phyloP scores from a whole-genome alignment of 495 filamentous ascomycete species.

The Talaromyces wortmannii region DNA sequence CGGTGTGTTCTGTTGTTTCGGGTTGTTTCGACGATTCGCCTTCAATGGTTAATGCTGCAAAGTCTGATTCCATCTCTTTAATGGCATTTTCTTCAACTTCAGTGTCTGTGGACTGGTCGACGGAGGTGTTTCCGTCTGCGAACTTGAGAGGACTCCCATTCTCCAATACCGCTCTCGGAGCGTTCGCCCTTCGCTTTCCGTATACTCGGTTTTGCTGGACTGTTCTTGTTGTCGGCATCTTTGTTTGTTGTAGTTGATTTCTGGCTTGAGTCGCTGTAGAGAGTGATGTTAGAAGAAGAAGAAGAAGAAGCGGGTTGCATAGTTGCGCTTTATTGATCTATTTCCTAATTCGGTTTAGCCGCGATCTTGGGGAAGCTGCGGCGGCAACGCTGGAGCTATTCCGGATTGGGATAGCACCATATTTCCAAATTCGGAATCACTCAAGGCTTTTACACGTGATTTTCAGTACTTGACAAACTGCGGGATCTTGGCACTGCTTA shows the following conservation, averaged over 20 bases:
- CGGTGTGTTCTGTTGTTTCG: background rate
- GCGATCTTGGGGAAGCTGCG: slow-evolving; percentile 9
- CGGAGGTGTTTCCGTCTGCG: background rate
- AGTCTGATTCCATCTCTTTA: slow-evolving; percentile 21
- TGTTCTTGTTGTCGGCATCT: slow-evolving; percentile 14
- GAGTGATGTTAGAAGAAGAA: background rate
- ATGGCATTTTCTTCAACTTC: slow-evolving; percentile 5
- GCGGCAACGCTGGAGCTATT: background rate
- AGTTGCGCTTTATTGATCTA: slow-evolving; percentile 17
- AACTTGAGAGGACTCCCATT: slow-evolving; percentile 22
- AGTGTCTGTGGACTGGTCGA: background rate
- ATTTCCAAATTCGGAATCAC: background rate
- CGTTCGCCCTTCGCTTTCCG: slow-evolving; percentile 33
- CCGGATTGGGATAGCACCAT: slow-evolving; percentile 1
- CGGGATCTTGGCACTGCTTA: too few relatives aligned
- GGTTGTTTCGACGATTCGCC: slow-evolving; percentile 4
- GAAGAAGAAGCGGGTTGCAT: background rate
- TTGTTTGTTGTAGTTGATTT: background rate
- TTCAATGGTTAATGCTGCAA: slow-evolving; percentile 26
- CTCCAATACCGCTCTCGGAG: slow-evolving; percentile 34
- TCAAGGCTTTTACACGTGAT: too few relatives aligned
- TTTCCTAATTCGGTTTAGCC: slow-evolving; percentile 19
- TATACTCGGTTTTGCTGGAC: slow-evolving; percentile 30
- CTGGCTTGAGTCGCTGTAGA: background rate
- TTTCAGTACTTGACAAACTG: too few relatives aligned